Evolutionary conservation across 306 rosid genomes (phyloP), one percentile per base, ranked within the genome.

Genomic region (Hippophae tibetana): DNA sequence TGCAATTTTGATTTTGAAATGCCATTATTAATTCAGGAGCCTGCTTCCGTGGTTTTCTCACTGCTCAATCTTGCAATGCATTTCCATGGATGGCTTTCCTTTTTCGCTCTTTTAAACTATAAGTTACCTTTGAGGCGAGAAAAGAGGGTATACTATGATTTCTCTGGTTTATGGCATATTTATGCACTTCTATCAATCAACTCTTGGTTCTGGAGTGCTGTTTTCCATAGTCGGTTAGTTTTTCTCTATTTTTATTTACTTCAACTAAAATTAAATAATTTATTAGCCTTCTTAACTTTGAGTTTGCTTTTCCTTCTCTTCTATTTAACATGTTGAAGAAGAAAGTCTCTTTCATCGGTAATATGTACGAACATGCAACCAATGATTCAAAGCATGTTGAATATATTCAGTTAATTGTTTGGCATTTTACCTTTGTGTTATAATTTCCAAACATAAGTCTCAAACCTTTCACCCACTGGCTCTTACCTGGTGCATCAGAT

Each of bases 51-150:
- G 68, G 81, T 60, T 61, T 83, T 86, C 66, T 86, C 87, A 56
- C 78, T 65, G 7, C 82, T 89, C 66, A 89, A 86, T 72, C 89
- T 89, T 64, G 79, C 78, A 58, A 60, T 71, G 75, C 92, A 89
- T 79, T 70, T 86, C 52, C 82, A 81, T 70, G 95, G 97, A 47
- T 89, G 90, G 97, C 48, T 79, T 12, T 85, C 87, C 42, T 81
- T 83, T 72, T 67, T 78, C 70, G 60, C 63, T 64, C 86, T 85
- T 75, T 13, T 83, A 13, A 61, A 83, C 73, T 65, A 78, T n/a
- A 78, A 83, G 57, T 65, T 89, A 70, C 86, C 86, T 61, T 56
- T 77, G 62, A 81, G 66, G 61, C 71, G 56, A 57, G 78, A 79
- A 63, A 83, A 72, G 76, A 83, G 74, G 79, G 58, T 75, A 5